A percentile compares a stretch with the other conserved stretches of the same genome.
These are phyloP conservation scores for Helianthus annuus DNA, from an alignment of 129 eudicot genomes.

Conservation along the genomic window DNA sequence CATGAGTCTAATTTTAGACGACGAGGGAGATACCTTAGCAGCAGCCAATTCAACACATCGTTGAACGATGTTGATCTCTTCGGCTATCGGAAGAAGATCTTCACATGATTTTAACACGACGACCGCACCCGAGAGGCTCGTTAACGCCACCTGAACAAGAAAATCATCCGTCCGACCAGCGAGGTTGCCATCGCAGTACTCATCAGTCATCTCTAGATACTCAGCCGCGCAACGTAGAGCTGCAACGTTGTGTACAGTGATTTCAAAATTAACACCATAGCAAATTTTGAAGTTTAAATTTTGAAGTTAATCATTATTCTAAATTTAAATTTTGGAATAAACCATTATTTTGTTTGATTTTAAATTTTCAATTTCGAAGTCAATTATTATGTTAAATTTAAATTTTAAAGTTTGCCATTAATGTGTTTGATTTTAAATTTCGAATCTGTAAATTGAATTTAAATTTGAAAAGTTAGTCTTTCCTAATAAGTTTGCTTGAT, in stretches of 20 bases:
- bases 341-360: too few species aligned
- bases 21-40: slow-evolving; percentile 58
- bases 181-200: slow-evolving; percentile 78
- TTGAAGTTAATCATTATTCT: too few species aligned
- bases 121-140: slow-evolving; percentile 83
- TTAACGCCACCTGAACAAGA: slow-evolving; percentile 77
- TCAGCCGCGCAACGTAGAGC: slow-evolving; percentile 96
- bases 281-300: too few species aligned
- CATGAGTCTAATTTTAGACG: not conserved
- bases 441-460: too few species aligned
- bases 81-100: slow-evolving; percentile 76
- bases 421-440: too few species aligned
- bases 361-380: too few species aligned
- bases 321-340: too few species aligned
- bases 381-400: too few species aligned
- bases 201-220: slow-evolving; percentile 90
- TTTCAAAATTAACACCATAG: slow-evolving; percentile 93
- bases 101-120: slow-evolving; percentile 86
- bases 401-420: too few species aligned
- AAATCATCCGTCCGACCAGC: slow-evolving; percentile 88
- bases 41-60: slow-evolving; percentile 80
- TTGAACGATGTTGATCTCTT: slow-evolving; percentile 67
- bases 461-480: too few species aligned
- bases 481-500: too few species aligned
- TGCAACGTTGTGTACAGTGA: slow-evolving; percentile 93